These are phyloP conservation scores for Fusarium hainanense DNA, from an alignment of 2,329 filamentous ascomycete species.

Conservation along the genomic window DNA sequence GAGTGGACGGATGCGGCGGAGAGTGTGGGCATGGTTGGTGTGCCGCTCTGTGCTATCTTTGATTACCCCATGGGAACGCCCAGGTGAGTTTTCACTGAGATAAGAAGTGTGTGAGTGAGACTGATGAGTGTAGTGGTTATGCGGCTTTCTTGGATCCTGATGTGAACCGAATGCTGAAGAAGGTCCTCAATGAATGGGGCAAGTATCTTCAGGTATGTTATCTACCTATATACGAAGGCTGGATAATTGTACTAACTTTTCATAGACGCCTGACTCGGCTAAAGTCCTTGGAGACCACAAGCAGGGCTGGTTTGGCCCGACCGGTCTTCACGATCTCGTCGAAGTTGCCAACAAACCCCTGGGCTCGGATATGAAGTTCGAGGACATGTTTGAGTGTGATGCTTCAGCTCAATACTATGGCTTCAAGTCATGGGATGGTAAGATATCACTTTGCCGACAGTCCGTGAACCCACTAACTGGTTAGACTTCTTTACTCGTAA, in stretches of 20 bases:
- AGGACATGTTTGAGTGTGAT: conserved; percentile 71
- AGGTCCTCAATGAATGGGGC: conserved; percentile 68
- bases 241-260: background rate
- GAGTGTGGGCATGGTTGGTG: conserved; percentile 63
- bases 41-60: conserved; percentile 65
- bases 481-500: conserved; percentile 72
- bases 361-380: conserved; percentile 59
- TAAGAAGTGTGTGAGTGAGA: no score
- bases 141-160: conserved; percentile 67
- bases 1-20: conserved; percentile 65
- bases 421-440: conserved; percentile 74
- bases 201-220: conserved; percentile 62
- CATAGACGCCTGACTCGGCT: conserved; percentile 63
- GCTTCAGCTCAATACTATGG: conserved; percentile 65
- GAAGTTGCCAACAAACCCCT: conserved; percentile 61
- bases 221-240: no score
- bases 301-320: conserved; percentile 66
- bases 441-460: conserved; percentile 16
- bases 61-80: conserved; percentile 68
- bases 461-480: background rate
- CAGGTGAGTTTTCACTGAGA: conserved; percentile 48
- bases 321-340: conserved; percentile 60
- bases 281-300: conserved; percentile 58
- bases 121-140: conserved; percentile 52
- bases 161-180: conserved; percentile 65